Evolutionary conservation across 176 grass and related monocot species (phyloP), one percentile per base, ranked within the genome.

Genomic region (Aegilops umbellulata): DNA sequence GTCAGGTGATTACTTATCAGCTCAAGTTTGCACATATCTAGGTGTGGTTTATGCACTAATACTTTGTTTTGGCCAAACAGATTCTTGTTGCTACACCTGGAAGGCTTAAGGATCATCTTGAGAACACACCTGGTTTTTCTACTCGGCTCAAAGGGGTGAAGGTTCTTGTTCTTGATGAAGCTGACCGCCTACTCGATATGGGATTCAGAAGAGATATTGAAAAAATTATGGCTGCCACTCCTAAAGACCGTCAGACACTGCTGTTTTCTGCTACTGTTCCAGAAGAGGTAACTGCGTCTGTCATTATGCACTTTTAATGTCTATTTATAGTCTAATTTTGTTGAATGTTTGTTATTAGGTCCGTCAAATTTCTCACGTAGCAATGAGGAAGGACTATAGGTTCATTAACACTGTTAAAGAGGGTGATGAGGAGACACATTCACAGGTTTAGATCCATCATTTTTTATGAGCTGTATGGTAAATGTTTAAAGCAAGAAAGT

Each of bases 161-260:
- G 38, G 86, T 99, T 82, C 90, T 96, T 84, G 84, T 99, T 84
- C 90, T 99, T 85, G 97, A 99, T 90, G 97, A 99, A 90, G 94
- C 97, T 83, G 97, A 99, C 85, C 92, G 88, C 77, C 78, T 99
- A 62, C 86, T 96, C 60, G 97, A 99, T 86, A 99, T 99, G 94
- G 94, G 97, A 67, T 99, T 99, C 82, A 83, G 90, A 76, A 99
- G 84, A 86, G 97, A 95, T 87, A 98, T 98, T 84, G 97, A 99
- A 80, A 95, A 88, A 78, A 96, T 99, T 83, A 83, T 99, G 82
- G 55, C 86, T 80, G 84, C 84, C 77, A 85, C 94, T 80, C 97
- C 97, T 71, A 99, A 94, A 96, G 91, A 99, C 79, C 82, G 97
- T 25, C 97, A 96, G 65, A 96, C 97, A 27, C 94, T 96, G 63